Percentiles rank a stretch among this genome's conserved stretches.
These are phyloP conservation scores for Tardiomyces depauwii DNA, from an alignment of 1,139 yeast genomes.

Conservation along the genomic window DNA sequence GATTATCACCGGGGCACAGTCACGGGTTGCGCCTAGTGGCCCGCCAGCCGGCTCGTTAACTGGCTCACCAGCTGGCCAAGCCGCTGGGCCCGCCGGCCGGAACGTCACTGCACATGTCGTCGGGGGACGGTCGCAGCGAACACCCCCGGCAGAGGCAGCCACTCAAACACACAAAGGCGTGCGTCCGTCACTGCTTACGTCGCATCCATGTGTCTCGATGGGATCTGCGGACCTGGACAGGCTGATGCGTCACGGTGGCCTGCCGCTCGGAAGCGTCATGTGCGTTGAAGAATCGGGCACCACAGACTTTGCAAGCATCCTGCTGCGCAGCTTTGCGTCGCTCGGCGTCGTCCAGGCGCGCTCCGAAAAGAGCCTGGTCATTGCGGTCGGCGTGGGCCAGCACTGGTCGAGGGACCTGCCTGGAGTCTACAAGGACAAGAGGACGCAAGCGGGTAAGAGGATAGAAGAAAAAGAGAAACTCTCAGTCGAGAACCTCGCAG, in stretches of 20 bases:
- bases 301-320: conserved; percentile 76
- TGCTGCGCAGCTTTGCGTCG: conserved; percentile 61
- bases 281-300: conserved; percentile 77
- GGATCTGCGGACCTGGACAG: conserved; percentile 70
- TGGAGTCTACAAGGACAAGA: conserved; percentile 63
- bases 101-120: too few species aligned
- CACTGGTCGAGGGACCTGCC: conserved; percentile 70
- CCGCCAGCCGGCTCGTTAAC: too few species aligned
- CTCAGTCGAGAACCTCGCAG: conserved; percentile 38
- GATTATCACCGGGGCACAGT: too few species aligned
- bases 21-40: too few species aligned
- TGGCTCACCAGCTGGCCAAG: too few species aligned
- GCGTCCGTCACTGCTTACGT: conserved; percentile 65
- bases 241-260: conserved; percentile 68
- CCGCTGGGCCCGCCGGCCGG: too few species aligned
- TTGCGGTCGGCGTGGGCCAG: conserved; percentile 52
- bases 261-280: conserved; percentile 66
- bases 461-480: conserved; percentile 38
- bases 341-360: conserved; percentile 60
- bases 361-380: conserved; percentile 25
- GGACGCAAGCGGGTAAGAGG: conserved; percentile 43
- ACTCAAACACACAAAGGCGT: conserved; percentile 43
- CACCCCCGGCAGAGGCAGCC: too few species aligned
- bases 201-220: conserved; percentile 66
- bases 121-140: too few species aligned